Percentiles rank a stretch among this genome's conserved stretches.
Evolutionary conservation across 2,329 filamentous ascomycete genomes (phyloP).

Genomic region (Apiospora aurea): DNA sequence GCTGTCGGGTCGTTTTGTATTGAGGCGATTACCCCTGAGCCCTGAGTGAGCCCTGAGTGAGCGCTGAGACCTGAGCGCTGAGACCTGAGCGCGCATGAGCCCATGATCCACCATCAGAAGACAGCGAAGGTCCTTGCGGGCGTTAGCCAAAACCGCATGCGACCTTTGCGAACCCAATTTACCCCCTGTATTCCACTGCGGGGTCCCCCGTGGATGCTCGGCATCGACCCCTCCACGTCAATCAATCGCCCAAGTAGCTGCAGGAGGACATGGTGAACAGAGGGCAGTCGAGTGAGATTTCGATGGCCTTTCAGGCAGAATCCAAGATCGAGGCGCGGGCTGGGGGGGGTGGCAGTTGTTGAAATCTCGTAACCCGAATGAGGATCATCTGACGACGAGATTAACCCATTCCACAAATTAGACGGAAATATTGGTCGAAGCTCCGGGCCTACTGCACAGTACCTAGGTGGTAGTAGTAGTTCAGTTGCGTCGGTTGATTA

Average conservation of each 20-base stretch:
- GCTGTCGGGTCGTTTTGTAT: not conserved
- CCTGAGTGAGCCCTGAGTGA: no score
- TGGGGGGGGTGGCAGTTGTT: not conserved
- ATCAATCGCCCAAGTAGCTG: not conserved
- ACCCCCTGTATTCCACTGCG: constrained; percentile 2
- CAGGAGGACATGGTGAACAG: not conserved
- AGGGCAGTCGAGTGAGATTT: not conserved
- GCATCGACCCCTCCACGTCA: constrained; percentile 7
- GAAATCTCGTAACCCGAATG: not conserved
- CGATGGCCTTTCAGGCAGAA: not conserved
- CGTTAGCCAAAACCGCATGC: not conserved
- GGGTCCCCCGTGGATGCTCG: constrained; percentile 6
- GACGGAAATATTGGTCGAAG: not conserved
- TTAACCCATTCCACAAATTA: not conserved
- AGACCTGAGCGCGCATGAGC: no score
- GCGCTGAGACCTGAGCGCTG: not conserved
- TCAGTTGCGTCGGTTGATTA: not conserved
- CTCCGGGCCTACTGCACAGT: not conserved
- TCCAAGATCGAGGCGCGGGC: no score
- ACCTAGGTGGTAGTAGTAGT: not conserved
- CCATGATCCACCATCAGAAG: not conserved
- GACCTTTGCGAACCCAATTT: not conserved
- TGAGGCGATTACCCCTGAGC: not conserved
- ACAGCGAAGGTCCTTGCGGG: not conserved
- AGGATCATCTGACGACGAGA: not conserved